Evolutionary conservation across 23 red algal genomes (phyloP).

Genomic region (Gracilaria caudata): DNA sequence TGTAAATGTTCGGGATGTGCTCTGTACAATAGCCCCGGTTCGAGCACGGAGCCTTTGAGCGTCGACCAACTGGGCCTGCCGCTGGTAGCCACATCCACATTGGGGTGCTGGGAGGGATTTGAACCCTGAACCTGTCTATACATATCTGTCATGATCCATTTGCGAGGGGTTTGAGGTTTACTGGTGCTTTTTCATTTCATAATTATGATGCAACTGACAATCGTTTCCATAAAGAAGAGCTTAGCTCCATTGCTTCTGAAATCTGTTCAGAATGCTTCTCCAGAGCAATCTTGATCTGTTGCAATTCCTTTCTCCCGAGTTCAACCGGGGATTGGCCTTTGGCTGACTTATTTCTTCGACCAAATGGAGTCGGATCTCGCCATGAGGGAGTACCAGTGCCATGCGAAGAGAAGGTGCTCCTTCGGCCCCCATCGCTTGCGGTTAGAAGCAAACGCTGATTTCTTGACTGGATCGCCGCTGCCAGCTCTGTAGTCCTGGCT

Average conservation of each 20-base stretch:
- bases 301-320: slow-evolving; percentile 23
- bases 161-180: neutral
- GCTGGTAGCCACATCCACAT: no score
- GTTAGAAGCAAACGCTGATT: neutral
- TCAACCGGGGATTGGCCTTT: neutral
- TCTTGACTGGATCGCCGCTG: slow-evolving; percentile 20
- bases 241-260: slow-evolving; percentile 52
- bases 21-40: no score
- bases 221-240: slow-evolving; percentile 41
- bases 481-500: slow-evolving; percentile 20
- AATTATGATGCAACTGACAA: slow-evolving; percentile 24
- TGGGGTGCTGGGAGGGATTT: no score
- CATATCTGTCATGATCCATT: neutral
- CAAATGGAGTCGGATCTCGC: slow-evolving; percentile 1
- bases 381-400: neutral
- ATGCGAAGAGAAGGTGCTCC: neutral
- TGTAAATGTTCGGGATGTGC: no score
- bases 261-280: slow-evolving; percentile 60
- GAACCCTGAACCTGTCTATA: no score
- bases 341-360: neutral
- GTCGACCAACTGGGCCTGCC: no score
- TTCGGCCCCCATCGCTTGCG: neutral
- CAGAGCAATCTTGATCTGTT: slow-evolving; percentile 41
- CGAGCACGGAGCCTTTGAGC: no score
- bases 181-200: neutral